Evolutionary conservation across 2,329 filamentous ascomycete genomes (phyloP).

Genomic region (Dissoconium aciculare): DNA sequence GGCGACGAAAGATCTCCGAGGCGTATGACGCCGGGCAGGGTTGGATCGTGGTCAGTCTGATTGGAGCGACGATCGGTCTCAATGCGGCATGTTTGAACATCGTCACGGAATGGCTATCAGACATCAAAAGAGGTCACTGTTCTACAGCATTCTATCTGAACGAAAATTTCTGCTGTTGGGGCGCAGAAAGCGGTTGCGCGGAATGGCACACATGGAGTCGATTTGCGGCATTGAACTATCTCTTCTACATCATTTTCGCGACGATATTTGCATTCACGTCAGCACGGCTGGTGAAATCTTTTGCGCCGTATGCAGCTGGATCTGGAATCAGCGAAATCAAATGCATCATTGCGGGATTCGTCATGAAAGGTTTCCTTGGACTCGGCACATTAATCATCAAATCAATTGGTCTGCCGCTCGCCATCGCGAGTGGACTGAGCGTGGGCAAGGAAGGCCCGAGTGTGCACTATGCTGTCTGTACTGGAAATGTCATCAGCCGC

Average conservation of each 20-base stretch:
- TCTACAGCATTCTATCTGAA: slow-evolving; percentile 93
- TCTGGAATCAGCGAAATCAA: slow-evolving; percentile 98
- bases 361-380: slow-evolving; percentile 96
- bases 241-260: slow-evolving; percentile 76
- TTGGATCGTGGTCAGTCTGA: slow-evolving; percentile 93
- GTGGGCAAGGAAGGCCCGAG: slow-evolving; percentile 96
- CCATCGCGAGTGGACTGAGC: slow-evolving; percentile 84
- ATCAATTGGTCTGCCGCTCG: slow-evolving; percentile 74
- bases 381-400: slow-evolving; percentile 89
- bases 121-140: slow-evolving; percentile 94
- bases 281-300: slow-evolving; percentile 72
- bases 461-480: slow-evolving; percentile 97
- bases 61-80: slow-evolving; percentile 80
- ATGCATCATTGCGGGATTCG: slow-evolving; percentile 94
- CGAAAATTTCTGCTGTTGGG: slow-evolving; percentile 96
- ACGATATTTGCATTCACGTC: slow-evolving; percentile 62
- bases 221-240: slow-evolving; percentile 64
- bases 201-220: slow-evolving; percentile 85
- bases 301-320: slow-evolving; percentile 89
- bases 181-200: slow-evolving; percentile 72
- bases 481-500: slow-evolving; percentile 86
- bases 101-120: slow-evolving; percentile 88
- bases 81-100: slow-evolving; percentile 92
- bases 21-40: slow-evolving; percentile 93
- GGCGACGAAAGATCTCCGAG: slow-evolving; percentile 67